Evolutionary conservation across 768 basidiomycete species (phyloP), one percentile per base, ranked within the genome.

Genomic region (Lentinula sp.): DNA sequence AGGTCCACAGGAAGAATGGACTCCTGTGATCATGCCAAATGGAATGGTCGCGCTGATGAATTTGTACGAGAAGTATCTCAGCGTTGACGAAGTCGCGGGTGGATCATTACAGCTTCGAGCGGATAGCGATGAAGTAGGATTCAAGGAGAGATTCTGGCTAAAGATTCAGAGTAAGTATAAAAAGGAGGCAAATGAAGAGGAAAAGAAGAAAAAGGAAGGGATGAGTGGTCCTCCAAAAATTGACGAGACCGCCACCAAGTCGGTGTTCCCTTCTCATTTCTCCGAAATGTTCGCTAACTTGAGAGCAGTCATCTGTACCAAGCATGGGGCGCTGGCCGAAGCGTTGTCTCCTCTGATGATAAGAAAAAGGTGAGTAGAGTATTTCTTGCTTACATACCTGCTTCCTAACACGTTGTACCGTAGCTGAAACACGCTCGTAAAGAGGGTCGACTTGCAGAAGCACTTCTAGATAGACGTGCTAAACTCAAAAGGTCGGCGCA

Each of bases 1-100:
- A 35, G 95, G 94, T 1, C 89, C 91, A 4, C 92, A 96, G 72
- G 94, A 97, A 72, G 94, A 95, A 72, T 97, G 93, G 91, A 90
- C 89, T 3, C 89, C 93, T 15, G 82, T 93, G 28, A 76, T 94
- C 60, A 73, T 91, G 23, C 84, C 89, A 9, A 91, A 62, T 63
- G 91, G 91, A 45, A 91, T 93, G 88, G 84, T 90, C 52, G 89
- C 91, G 6, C 89, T 95, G 70, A 86, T 87, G 84, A 93, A 88
- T 72, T 79, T 91, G 9, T 95, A 95, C 68, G 92, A 94, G 69
- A 95, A 88, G 69, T 95, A 91, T 71, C 81, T 97, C 48, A 73
- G 84, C 56, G 76, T 95, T 46, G 94, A 96, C 66, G 91, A 95
- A 67, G 85, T 90, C 32, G 93, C 93, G 7, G 93, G 94, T 21